phyloP scores from a whole-genome alignment of 257 asterid species.

The Fraxinus quadrangulata region DNA sequence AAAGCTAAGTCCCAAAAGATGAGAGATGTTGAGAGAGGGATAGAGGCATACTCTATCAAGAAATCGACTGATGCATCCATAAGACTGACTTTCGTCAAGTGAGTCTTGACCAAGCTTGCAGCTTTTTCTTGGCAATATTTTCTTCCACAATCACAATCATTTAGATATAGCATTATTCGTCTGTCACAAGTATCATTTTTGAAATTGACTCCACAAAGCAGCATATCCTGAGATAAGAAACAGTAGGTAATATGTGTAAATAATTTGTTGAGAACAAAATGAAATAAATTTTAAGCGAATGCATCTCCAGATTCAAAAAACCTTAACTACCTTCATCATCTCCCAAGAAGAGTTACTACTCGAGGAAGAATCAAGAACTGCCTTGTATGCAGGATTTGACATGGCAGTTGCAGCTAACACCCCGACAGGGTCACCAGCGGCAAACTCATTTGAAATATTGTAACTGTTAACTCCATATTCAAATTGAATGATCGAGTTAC shows the following conservation, averaged over 20 bases:
- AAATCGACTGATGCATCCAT: conserved; percentile 76
- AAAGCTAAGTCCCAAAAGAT: neutral
- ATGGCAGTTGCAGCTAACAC: conserved; percentile 98
- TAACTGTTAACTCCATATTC: conserved; percentile 73
- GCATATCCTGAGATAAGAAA: conserved; percentile 69
- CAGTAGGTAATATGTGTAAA: conserved; percentile 21
- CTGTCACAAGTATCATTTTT: conserved; percentile 80
- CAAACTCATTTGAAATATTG: conserved; percentile 61
- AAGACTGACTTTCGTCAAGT: conserved; percentile 75
- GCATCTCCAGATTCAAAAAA: conserved; percentile 14
- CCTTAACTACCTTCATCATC: conserved; percentile 84
- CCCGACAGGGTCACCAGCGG: conserved; percentile 98
- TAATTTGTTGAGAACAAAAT: neutral
- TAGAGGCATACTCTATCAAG: conserved; percentile 78
- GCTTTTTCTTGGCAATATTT: conserved; percentile 75
- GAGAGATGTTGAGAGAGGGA: conserved; percentile 2
- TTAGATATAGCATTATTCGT: conserved; percentile 66
- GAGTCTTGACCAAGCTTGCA: conserved; percentile 62
- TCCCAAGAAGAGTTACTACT: conserved; percentile 98
- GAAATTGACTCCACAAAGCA: conserved; percentile 78
- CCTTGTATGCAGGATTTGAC: conserved; percentile 99
- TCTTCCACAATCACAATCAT: conserved; percentile 77
- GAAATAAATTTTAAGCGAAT: conserved; percentile 15
- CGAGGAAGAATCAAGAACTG: conserved; percentile 95
- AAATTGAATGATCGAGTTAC: conserved; percentile 85